Percentiles rank a stretch among this genome's conserved stretches.
Conservation (phyloP, 129 eudicot species). For the Heracleum sosnowskyi region DNA sequence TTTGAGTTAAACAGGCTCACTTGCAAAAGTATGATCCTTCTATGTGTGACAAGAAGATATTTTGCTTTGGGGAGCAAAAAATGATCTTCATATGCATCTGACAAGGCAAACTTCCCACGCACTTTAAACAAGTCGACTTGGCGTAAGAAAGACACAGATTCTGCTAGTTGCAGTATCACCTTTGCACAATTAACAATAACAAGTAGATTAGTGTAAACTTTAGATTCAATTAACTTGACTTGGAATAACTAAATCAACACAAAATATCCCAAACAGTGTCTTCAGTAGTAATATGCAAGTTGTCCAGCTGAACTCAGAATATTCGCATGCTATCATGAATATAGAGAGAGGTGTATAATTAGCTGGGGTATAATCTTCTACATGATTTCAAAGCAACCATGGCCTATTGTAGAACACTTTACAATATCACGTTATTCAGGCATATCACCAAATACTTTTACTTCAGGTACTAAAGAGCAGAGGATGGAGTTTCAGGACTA, state of each 20-base stretch:
- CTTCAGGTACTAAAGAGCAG: background rate
- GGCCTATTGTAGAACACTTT: too few species aligned
- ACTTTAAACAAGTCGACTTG: slow-evolving; percentile 94
- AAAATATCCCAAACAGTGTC: background rate
- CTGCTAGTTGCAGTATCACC: slow-evolving; percentile 92
- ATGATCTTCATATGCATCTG: slow-evolving; percentile 97
- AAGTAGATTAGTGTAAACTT: background rate
- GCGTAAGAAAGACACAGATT: slow-evolving; percentile 78
- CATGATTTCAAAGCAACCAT: background rate
- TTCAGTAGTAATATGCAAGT: background rate
- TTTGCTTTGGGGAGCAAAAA: slow-evolving; percentile 79
- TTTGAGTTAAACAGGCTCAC: slow-evolving; percentile 33
- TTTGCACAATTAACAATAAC: slow-evolving; percentile 23
- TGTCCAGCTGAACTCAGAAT: background rate
- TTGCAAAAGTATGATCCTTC: slow-evolving; percentile 81
- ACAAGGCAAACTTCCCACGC: slow-evolving; percentile 90
- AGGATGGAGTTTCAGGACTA: background rate
- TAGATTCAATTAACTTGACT: background rate
- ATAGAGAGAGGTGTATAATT: too few species aligned
- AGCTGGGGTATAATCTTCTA: background rate
- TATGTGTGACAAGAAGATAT: slow-evolving; percentile 72
- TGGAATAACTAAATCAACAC: background rate
- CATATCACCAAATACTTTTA: background rate
- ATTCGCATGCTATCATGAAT: background rate
- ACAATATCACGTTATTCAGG: background rate